Base-by-base conservation (phyloP, 345 rosid species). In the Cardamine resedifolia region DNA sequence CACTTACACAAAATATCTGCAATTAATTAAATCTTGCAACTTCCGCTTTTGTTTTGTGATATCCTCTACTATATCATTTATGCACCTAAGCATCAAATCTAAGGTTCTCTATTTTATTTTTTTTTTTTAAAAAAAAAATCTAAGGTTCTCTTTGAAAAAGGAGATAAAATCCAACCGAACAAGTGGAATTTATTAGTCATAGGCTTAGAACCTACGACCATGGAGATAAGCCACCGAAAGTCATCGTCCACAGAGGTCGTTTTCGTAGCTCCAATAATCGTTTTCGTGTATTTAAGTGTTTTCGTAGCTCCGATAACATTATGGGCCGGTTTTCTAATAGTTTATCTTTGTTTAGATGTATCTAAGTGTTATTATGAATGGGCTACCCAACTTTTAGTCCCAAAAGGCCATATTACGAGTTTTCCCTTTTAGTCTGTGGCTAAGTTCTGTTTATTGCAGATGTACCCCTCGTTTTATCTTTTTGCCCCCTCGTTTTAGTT, bases 71-170 rank as follows among this genome's bases (percentile, higher is more conserved):
- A 53, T 30, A 45, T 51, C 26, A 64, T 20, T 43, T 38, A 38
- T 16, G 3, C 2, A 27, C n/a, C 36, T 31, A 66, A 59, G 73
- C 68, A 74, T 74, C 55, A 59, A 74, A 74, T 74, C 63, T 39
- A 67, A 74, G 53, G 57, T 66, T 50, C 59, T 48, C 52, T 50
- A 14, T 5, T 15, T 41, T 41, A 15, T 41, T 18, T n/a, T n/a
- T n/a, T n/a, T n/a, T n/a, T n/a, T n/a, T n/a, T n/a, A 2, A 41
- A 41, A 15, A 4, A n/a, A 41, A 50, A 74, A 74, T 74, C 63
- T 39, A 67, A 74, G 53, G 48, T 58, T 66, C 58, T 48, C 59
- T 39, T 28, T 15, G 16, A 6, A 66, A 66, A 74, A 58, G 72
- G 47, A 58, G 65, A 47, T 44, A 19, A 73, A 64, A 64, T 33